Evolutionary conservation across 1,139 yeast genomes (phyloP).

Genomic region (Kazachstania sp.): DNA sequence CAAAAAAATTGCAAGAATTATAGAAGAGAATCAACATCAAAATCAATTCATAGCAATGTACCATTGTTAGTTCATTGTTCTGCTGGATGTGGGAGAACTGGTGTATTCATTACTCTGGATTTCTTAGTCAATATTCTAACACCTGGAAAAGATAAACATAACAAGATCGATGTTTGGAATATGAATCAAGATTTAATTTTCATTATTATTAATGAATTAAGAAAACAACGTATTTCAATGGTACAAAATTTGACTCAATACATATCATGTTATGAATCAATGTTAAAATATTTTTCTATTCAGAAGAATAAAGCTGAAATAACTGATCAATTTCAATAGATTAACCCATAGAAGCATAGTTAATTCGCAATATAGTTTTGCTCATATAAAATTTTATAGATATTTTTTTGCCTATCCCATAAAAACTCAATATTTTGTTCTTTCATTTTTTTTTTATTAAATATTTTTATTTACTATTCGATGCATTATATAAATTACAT

Average conservation of each 20-base stretch:
- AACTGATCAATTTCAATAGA: neutral
- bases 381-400: too few relatives aligned
- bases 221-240: conserved; percentile 73
- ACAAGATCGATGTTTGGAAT: conserved; percentile 32
- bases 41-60: conserved; percentile 4
- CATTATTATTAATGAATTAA: conserved; percentile 40
- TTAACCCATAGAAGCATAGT: too few relatives aligned
- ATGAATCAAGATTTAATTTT: conserved; percentile 32
- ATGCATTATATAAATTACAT: neutral
- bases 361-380: too few relatives aligned
- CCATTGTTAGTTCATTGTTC: conserved; percentile 74
- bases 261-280: conserved; percentile 58
- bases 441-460: neutral
- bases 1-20: conserved; percentile 4
- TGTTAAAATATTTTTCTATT: conserved; percentile 30
- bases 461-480: neutral
- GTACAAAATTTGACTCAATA: conserved; percentile 74
- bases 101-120: conserved; percentile 74
- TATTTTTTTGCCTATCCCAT: neutral
- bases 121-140: conserved; percentile 44
- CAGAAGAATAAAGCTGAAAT: conserved; percentile 3
- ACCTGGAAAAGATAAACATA: conserved; percentile 19
- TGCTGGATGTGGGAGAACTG: conserved; percentile 92
- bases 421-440: neutral
- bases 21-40: neutral